Base-by-base conservation (phyloP, 2,329 filamentous ascomycete genomes). In the Knufia fluminis region DNA sequence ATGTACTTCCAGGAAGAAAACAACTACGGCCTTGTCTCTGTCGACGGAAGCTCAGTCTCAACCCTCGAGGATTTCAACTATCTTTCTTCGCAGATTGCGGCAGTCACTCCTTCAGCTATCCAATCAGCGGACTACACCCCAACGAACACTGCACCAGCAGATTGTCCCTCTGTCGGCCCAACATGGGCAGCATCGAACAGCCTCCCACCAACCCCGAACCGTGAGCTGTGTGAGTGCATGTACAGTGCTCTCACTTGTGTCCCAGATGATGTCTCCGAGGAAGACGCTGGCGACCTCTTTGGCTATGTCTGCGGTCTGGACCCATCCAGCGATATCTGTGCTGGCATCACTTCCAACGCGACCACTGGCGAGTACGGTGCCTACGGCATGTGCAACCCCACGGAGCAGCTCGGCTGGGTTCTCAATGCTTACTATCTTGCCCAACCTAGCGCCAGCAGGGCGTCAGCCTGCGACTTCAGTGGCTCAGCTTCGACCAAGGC, bases 1-100 rank as follows among this genome's bases (percentile, higher is more conserved):
- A 94, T 95, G 88, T 98, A 92, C 75, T 91, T 89, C 73, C 78
- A 95, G 73, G 90, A 95, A 68, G 73, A 66, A 52, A 97, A 97
- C 73, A 74, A 96, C 66, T 98, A 87, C 63, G 92, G 60, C 56
- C 53, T 68, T 22, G 61, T 66, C 76, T 77, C 85, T 69, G 78
- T 95, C 39, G 83, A 71, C 43, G 76, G 77, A 61, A 71, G 72
- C 62, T 70, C 71, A 38, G 85, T 84, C 56, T 76, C 70, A 55
- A 85, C 82, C 56, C 76, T 87, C 60, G 68, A 79, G 32, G 86
- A 95, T 70, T 98, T 86, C 71, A 76, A 76, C 50, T 76, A 79
- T 52, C 79, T 94, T 49, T 79, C 81, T 59, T 79, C 73, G 57
- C 77, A 86, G 65, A 80, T 95, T 58, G 76, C 76, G 56, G 79